Base-by-base conservation (phyloP, 331 rosid species). In the Telfairia occidentalis region DNA sequence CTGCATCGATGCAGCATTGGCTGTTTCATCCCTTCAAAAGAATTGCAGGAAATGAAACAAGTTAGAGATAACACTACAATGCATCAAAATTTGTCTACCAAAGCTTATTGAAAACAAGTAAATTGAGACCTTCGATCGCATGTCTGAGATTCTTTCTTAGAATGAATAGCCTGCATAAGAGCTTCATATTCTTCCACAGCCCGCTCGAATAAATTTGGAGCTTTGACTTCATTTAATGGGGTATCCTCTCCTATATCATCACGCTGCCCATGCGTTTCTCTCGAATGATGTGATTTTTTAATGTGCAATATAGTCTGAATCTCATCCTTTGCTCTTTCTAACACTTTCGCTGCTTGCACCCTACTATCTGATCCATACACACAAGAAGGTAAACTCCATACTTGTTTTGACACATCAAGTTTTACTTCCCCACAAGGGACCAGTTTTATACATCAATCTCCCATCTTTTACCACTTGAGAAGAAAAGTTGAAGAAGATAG, bases 151-250 rank as follows among this genome's bases (percentile, higher is more conserved):
- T 88, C 83, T 60, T 83, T 87, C 81, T 78, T 92, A 50, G 77
- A 79, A 83, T 86, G 87, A 18, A 92, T 71, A 23, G 83, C 84
- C 12, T 90, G 83, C 70, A 81, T 79, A 72, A 92, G 34, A 71
- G 96, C 96, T 80, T 87, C 83, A 43, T 88, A 75, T 86, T 90
- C 96, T 82, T 90, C 96, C 77, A 83, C 87, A 16, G 88, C 90
- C 67, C 92, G 21, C 78, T 92, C 87, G 65, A 90, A 86, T 82
- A 92, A 71, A 81, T 90, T 90, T 38, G 96, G 96, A 69, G 96
- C 92, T 79, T 55, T 87, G 43, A 92, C 91, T 52, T 81, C 90
- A 49, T 87, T 78, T 45, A 85, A 3, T 18, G 88, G 80, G 7
- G 88, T 85, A 21, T 82, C 82, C 73, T 79, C 85, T 0, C 85